phyloP scores from a whole-genome alignment of 2,329 filamentous ascomycete genomes.

The Podosphaera xanthii region DNA sequence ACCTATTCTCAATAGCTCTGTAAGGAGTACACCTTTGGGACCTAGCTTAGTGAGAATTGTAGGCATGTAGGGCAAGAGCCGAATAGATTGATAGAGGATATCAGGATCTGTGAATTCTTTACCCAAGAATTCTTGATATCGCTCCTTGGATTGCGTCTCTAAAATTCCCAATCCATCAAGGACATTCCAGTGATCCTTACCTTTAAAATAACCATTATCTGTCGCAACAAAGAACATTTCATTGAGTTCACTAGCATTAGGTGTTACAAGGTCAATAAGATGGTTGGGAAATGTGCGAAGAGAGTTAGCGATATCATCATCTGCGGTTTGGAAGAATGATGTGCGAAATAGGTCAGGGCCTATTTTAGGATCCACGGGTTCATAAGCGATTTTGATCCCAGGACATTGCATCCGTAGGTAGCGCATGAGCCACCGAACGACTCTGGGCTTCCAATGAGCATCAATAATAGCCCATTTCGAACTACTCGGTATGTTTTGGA shows the following conservation, averaged over 20 bases:
- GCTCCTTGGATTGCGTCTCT: conserved; percentile 42
- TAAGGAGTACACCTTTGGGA: conserved; percentile 34
- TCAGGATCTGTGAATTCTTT: conserved; percentile 50
- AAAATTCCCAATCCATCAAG: conserved; percentile 62
- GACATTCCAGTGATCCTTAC: conserved; percentile 50
- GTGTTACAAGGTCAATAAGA: conserved; percentile 52
- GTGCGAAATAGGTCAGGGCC: conserved; percentile 37
- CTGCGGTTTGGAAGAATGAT: conserved; percentile 6
- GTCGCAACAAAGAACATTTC: conserved; percentile 57
- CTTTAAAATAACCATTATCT: conserved; percentile 42
- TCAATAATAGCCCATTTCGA: conserved; percentile 56
- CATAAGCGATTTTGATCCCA: conserved; percentile 46
- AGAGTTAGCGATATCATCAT: background rate
- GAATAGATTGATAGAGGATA: conserved; percentile 60
- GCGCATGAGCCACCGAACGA: background rate
- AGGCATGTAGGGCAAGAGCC: conserved; percentile 73
- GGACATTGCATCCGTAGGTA: background rate
- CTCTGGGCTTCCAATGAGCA: conserved; percentile 50
- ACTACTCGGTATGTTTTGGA: background rate
- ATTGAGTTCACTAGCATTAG: conserved; percentile 61
- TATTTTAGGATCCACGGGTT: conserved; percentile 75
- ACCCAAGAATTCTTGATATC: conserved; percentile 46
- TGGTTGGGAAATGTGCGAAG: conserved; percentile 32
- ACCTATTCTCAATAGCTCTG: conserved; percentile 41
- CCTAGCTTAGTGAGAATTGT: conserved; percentile 73